Evolutionary conservation across 2,329 filamentous ascomycete genomes (phyloP), one percentile per base, ranked within the genome.

Genomic region (Fusarium nodosum): DNA sequence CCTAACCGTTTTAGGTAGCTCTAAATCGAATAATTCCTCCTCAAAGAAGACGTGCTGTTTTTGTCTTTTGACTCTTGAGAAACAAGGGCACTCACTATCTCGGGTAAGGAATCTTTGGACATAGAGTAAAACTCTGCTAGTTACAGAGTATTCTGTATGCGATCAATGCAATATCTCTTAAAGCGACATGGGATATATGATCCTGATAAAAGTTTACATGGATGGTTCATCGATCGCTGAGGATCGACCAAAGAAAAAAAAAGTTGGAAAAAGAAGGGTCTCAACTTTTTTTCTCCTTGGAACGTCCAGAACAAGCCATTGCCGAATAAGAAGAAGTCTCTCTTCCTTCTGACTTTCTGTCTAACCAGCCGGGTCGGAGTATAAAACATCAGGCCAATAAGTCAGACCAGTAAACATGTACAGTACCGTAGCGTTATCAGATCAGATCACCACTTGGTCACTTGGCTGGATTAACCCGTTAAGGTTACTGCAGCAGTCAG

Each of bases 231-330:
- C 26, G 22, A 33, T 66, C 45, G 34, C 48, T 38, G 36, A 20
- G 34, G 28, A 51, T 22, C 44, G 42, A 47, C 36, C 30, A 26
- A 60, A 33, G 22, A 59, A 50, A 62, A 62, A 68, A 69, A 67
- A 59, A 41, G 42, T 64, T 64, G n/a, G 53, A n/a, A 57, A 57
- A 70, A 59, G 56, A 66, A 69, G 53, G 67, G 66, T 69, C 66
- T 60, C 36, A 28, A 54, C 34, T 44, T 56, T 54, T 64, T 46
- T 46, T 53, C 18, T 15, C 33, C 39, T 52, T 54, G 31, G 34
- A 41, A 34, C 50, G 46, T 51, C 62, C 28, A 48, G 34, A 31
- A 65, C 55, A 51, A 70, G 67, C 61, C 58, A 69, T 64, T 69
- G 67, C 52, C 66, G 58, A 72, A 68, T 71, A 55, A 60, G 33